Evolutionary conservation across 192 early-diverging fungal genomes (phyloP).

Genomic region (Coemansia sp.): DNA sequence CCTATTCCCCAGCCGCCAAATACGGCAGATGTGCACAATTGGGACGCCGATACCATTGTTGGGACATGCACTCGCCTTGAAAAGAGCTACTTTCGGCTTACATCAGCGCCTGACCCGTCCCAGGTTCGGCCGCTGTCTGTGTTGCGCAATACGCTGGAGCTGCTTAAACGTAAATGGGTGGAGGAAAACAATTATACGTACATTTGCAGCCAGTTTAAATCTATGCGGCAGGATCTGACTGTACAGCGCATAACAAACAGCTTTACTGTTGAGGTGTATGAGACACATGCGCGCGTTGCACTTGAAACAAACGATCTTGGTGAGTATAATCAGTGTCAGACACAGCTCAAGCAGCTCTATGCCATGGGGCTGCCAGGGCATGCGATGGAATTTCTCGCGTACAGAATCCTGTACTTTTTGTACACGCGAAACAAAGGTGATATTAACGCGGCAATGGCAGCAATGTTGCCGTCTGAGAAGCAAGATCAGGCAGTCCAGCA

Average conservation of each 20-base stretch:
- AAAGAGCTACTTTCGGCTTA: conserved; percentile 91
- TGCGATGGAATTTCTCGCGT: conserved; percentile 88
- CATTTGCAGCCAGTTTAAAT: conserved; percentile 97
- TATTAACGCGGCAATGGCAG: conserved; percentile 72
- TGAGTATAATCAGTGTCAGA: conserved; percentile 98
- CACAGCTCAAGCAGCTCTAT: conserved; percentile 89
- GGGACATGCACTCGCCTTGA: conserved; percentile 85
- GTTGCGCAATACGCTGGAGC: conserved; percentile 70
- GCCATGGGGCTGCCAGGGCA: conserved; percentile 65
- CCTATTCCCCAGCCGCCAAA: conserved; percentile 35
- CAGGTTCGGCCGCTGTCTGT: conserved; percentile 88
- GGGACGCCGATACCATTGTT: conserved; percentile 82
- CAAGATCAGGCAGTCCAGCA: conserved; percentile 64
- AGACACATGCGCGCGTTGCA: conserved; percentile 92
- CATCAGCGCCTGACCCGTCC: conserved; percentile 86
- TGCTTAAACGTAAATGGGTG: conserved; percentile 78
- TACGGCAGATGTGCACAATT: conserved; percentile 64
- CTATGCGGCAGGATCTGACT: conserved; percentile 92
- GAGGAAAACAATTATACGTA: conserved; percentile 87
- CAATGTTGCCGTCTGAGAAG: conserved; percentile 69
- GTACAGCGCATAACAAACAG: conserved; percentile 92
- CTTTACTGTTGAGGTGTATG: conserved; percentile 93
- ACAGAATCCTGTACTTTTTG: conserved; percentile 88
- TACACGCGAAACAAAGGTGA: conserved; percentile 86
- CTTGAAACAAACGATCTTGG: conserved; percentile 94